A percentile compares a stretch with the other conserved stretches of the same genome.
Conservation (phyloP, 163 green algal species). For the Trebouxiophyceae sp. region DNA sequence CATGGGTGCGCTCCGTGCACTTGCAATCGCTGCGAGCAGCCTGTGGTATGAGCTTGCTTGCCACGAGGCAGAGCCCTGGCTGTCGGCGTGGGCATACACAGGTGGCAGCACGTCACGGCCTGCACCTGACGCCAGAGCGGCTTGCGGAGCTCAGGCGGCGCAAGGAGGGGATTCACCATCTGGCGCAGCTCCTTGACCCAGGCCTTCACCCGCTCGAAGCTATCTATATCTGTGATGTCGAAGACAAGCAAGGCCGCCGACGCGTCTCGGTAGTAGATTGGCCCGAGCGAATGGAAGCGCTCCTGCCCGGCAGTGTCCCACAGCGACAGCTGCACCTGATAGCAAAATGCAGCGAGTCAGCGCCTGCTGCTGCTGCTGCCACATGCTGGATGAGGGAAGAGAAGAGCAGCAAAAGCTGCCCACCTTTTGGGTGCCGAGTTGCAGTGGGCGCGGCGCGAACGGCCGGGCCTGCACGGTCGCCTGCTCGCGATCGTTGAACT, state of each 20-base stretch:
- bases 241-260: slow-evolving; percentile 39
- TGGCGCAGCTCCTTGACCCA: slow-evolving; percentile 34
- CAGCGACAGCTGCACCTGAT: slow-evolving; percentile 21
- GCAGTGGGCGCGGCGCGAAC: slow-evolving; percentile 3
- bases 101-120: too few relatives aligned
- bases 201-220: slow-evolving; percentile 22
- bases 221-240: slow-evolving; percentile 31
- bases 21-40: too few relatives aligned
- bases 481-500: slow-evolving; percentile 12
- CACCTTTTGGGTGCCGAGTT: slow-evolving; percentile 2
- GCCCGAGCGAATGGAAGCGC: slow-evolving; percentile 31
- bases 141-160: too few relatives aligned
- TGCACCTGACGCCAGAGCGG: too few relatives aligned
- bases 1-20: too few relatives aligned
- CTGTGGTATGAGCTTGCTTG: too few relatives aligned
- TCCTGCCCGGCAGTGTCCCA: slow-evolving; percentile 51
- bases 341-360: too few relatives aligned
- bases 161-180: slow-evolving; percentile 10
- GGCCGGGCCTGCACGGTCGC: slow-evolving; percentile 10
- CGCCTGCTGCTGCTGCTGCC: too few relatives aligned
- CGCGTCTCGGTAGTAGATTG: slow-evolving; percentile 38
- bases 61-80: too few relatives aligned
- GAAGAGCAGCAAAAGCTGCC: too few relatives aligned
- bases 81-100: too few relatives aligned
- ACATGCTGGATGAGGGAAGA: too few relatives aligned